Conservation (phyloP, 805 yeast genomes). For the Wilhelminamyces savonicus region DNA sequence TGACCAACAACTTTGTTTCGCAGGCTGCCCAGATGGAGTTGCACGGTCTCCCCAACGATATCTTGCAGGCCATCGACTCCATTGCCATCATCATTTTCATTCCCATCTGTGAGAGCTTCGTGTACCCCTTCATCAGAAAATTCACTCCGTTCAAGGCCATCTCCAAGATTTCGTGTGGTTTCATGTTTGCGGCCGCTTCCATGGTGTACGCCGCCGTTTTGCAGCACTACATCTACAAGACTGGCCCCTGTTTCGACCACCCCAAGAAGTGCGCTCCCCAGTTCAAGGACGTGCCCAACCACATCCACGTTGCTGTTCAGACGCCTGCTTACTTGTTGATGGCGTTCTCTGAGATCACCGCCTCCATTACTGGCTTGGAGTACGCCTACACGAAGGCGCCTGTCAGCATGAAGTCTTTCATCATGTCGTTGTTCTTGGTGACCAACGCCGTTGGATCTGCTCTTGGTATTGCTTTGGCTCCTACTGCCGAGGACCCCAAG, state of each 20-base stretch:
- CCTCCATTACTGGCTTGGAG: slow-evolving; percentile 76
- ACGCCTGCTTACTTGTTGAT: slow-evolving; percentile 67
- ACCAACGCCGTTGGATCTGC: slow-evolving; percentile 78
- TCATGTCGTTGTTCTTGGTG: slow-evolving; percentile 59
- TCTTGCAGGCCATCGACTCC: slow-evolving; percentile 71
- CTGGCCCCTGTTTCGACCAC: slow-evolving; percentile 68
- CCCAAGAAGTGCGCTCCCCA: slow-evolving; percentile 50
- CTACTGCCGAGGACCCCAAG: slow-evolving; percentile 64
- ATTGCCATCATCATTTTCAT: slow-evolving; percentile 71
- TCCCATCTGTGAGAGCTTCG: slow-evolving; percentile 58
- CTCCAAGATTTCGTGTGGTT: slow-evolving; percentile 66
- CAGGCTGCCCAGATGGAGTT: slow-evolving; percentile 71
- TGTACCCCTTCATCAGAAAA: slow-evolving; percentile 42
- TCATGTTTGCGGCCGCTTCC: slow-evolving; percentile 55
- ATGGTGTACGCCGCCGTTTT: slow-evolving; percentile 75
- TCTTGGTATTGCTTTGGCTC: slow-evolving; percentile 63
- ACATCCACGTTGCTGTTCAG: slow-evolving; percentile 65
- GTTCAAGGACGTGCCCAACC: slow-evolving; percentile 42
- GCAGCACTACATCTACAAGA: slow-evolving; percentile 60
- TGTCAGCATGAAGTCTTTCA: slow-evolving; percentile 55
- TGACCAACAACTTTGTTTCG: slow-evolving; percentile 65
- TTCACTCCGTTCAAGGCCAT: slow-evolving; percentile 59
- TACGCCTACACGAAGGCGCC: slow-evolving; percentile 85
- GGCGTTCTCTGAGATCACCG: slow-evolving; percentile 72
- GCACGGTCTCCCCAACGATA: slow-evolving; percentile 77